Evolutionary conservation across 176 grass and related monocot genomes (phyloP).

Genomic region (Miscanthus lutarioriparius): DNA sequence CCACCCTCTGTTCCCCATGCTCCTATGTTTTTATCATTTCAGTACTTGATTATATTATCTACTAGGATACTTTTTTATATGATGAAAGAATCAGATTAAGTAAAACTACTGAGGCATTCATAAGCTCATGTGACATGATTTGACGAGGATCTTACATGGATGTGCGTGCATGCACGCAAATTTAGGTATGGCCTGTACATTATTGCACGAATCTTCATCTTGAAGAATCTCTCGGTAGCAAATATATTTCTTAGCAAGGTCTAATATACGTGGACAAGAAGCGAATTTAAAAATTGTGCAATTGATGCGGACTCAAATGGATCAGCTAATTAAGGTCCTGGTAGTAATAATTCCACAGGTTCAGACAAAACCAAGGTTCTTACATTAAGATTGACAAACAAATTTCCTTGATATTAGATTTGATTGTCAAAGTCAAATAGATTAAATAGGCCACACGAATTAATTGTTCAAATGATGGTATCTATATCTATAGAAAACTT

Average conservation of each 20-base stretch:
- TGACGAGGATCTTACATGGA: slow-evolving; percentile 40
- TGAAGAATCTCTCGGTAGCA: slow-evolving; percentile 7
- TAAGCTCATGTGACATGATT: slow-evolving; percentile 29
- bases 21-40: not conserved
- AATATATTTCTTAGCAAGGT: slow-evolving; percentile 11
- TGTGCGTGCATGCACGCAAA: slow-evolving; percentile 25
- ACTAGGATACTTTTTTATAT: not conserved
- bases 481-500: not conserved
- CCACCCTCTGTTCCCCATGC: slow-evolving; percentile 5
- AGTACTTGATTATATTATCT: not conserved
- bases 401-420: not conserved
- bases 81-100: not conserved
- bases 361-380: not conserved
- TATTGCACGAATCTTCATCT: slow-evolving; percentile 26
- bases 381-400: not conserved
- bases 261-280: not conserved
- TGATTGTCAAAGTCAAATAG: not conserved
- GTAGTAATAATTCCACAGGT: not conserved
- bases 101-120: slow-evolving; percentile 9
- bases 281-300: not conserved
- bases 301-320: not conserved
- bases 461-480: not conserved
- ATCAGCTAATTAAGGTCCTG: not conserved
- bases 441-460: not conserved
- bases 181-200: slow-evolving; percentile 14